Evolutionary conservation across 805 yeast genomes (phyloP).

Genomic region (Saturnispora besseyi): DNA sequence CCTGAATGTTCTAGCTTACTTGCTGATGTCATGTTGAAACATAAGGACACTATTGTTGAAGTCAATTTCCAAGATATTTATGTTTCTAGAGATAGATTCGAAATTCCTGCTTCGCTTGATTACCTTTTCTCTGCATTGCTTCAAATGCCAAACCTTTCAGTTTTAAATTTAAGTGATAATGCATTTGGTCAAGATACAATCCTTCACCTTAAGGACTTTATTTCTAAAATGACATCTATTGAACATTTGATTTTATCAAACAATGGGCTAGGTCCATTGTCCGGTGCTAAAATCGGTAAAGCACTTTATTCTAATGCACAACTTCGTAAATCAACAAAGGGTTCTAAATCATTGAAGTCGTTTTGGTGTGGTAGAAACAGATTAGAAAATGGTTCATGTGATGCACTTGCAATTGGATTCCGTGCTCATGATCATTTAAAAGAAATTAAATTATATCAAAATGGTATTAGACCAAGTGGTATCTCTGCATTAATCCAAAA

Average conservation of each 20-base stretch:
- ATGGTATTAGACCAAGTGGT: slow-evolving; percentile 95
- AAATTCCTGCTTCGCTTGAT: slow-evolving; percentile 78
- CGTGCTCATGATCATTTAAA: slow-evolving; percentile 62
- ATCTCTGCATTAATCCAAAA: slow-evolving; percentile 61
- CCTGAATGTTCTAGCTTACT: slow-evolving; percentile 74
- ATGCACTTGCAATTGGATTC: slow-evolving; percentile 75
- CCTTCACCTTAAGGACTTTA: slow-evolving; percentile 73
- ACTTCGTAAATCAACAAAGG: slow-evolving; percentile 23
- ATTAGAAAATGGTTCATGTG: slow-evolving; percentile 89
- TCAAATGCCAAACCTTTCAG: slow-evolving; percentile 55
- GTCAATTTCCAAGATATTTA: slow-evolving; percentile 86
- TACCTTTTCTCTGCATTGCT: slow-evolving; percentile 66
- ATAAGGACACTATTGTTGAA: slow-evolving; percentile 44
- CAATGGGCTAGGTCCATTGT: slow-evolving; percentile 97
- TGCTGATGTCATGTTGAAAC: slow-evolving; percentile 43
- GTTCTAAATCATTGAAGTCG: slow-evolving; percentile 52
- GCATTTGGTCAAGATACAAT: slow-evolving; percentile 96
- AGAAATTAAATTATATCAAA: slow-evolving; percentile 78
- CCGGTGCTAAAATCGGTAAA: slow-evolving; percentile 90
- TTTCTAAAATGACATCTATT: slow-evolving; percentile 54
- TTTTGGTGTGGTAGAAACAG: slow-evolving; percentile 97
- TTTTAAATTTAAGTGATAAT: slow-evolving; percentile 83
- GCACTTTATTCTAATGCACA: slow-evolving; percentile 71
- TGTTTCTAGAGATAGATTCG: slow-evolving; percentile 91
- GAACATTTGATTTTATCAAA: slow-evolving; percentile 85